A percentile compares a stretch with the other conserved stretches of the same genome.
These are phyloP conservation scores for Naegleria fowleri DNA, from an alignment of 208 protist species.

Conservation along the genomic window DNA sequence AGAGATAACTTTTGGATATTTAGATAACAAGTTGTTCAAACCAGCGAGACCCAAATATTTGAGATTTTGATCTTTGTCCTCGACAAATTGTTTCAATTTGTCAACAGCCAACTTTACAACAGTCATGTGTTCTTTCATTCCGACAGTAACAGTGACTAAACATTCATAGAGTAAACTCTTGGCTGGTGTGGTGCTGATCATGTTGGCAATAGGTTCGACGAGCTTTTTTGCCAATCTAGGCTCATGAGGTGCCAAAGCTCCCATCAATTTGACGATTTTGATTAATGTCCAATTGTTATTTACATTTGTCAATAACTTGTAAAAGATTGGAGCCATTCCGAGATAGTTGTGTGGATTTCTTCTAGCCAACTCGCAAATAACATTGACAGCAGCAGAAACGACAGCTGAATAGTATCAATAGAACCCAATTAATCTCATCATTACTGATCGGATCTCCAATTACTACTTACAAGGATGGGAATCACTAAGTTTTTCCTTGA, in stretches of 20 bases:
- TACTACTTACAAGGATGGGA: constrained; percentile 57
- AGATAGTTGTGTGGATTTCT: constrained; percentile 96
- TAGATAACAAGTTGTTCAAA: constrained; percentile 76
- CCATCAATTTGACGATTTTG: constrained; percentile 97
- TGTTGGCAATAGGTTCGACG: constrained; percentile 86
- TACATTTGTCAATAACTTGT: constrained; percentile 81
- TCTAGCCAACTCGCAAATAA: constrained; percentile 94
- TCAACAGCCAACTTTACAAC: constrained; percentile 80
- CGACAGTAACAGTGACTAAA: constrained; percentile 81
- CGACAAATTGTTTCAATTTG: constrained; percentile 88
- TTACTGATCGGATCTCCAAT: constrained; percentile 11
- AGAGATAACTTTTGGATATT: constrained; percentile 78
- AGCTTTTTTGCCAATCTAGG: constrained; percentile 94
- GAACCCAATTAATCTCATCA: constrained; percentile 63
- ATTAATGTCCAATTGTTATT: constrained; percentile 98
- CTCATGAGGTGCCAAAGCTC: constrained; percentile 85
- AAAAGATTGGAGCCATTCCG: constrained; percentile 90
- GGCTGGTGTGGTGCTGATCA: constrained; percentile 88
- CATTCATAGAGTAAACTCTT: constrained; percentile 94
- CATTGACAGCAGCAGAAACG: constrained; percentile 86
- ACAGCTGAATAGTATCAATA: constrained; percentile 55
- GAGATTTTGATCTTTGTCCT: constrained; percentile 95
- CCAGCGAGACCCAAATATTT: constrained; percentile 94
- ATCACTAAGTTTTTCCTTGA: constrained; percentile 94
- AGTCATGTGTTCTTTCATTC: constrained; percentile 64